These are phyloP conservation scores for Shiraia sp. DNA, from an alignment of 2,329 filamentous ascomycete genomes.

Conservation along the genomic window DNA sequence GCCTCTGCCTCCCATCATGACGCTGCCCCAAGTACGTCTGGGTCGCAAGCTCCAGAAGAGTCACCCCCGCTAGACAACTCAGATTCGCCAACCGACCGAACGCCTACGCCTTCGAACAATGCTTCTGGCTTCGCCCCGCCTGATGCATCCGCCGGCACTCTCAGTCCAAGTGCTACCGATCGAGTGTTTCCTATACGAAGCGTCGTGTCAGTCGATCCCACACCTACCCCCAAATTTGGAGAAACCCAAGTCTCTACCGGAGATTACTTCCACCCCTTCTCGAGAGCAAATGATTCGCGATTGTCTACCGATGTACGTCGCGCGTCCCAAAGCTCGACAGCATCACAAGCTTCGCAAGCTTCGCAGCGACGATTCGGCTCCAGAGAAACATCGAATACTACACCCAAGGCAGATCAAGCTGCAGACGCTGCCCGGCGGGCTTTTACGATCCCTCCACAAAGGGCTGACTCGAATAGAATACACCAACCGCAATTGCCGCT, in stretches of 20 bases:
- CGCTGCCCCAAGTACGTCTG: slow-evolving; percentile 8
- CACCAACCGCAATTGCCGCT: slow-evolving; percentile 24
- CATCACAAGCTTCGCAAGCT: slow-evolving; percentile 32
- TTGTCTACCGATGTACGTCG: slow-evolving; percentile 24
- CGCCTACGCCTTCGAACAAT: slow-evolving; percentile 6
- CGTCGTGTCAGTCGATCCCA: slow-evolving; percentile 71
- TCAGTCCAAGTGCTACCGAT: slow-evolving; percentile 54
- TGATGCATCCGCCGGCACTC: slow-evolving; percentile 21
- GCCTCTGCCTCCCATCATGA: slow-evolving; percentile 8
- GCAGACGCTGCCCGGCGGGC: slow-evolving; percentile 3
- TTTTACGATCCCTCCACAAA: slow-evolving; percentile 4
- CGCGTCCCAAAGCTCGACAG: slow-evolving; percentile 31
- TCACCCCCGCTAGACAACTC: slow-evolving; percentile 7
- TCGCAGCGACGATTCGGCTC: slow-evolving; percentile 20
- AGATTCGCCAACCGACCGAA: slow-evolving; percentile 4
- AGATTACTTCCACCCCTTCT: slow-evolving; percentile 45
- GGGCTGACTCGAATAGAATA: slow-evolving; percentile 10
- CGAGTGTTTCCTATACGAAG: slow-evolving; percentile 81
- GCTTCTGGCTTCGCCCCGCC: slow-evolving; percentile 11
- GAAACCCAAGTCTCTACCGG: slow-evolving; percentile 14
- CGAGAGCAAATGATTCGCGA: slow-evolving; percentile 29
- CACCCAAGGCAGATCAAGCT: slow-evolving; percentile 9
- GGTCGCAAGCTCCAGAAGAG: slow-evolving; percentile 20
- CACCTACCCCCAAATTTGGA: slow-evolving; percentile 40
- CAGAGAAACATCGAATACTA: slow-evolving; percentile 5